Evolutionary conservation across 2,329 filamentous ascomycete species (phyloP).

Genomic region (Aspergillus unguis): DNA sequence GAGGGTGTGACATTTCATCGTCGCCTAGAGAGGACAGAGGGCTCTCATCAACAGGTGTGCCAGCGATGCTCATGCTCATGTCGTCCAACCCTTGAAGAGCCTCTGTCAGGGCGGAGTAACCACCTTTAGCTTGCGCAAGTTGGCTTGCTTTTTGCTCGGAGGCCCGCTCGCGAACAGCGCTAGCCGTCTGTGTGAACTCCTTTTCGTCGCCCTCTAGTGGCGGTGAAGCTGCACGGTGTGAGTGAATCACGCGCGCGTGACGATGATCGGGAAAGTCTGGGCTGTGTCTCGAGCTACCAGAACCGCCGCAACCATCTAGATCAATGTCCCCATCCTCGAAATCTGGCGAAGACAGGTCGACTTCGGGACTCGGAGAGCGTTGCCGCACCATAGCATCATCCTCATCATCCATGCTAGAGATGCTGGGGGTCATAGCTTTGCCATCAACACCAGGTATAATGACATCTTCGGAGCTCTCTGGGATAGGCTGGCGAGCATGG

Average conservation of each 20-base stretch:
- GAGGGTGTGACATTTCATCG: slow-evolving; percentile 29
- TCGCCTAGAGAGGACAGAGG: slow-evolving; percentile 30
- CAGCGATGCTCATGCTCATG: slow-evolving; percentile 26
- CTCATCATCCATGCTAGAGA: slow-evolving; percentile 71
- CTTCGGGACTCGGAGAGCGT: slow-evolving; percentile 76
- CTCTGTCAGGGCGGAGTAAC: slow-evolving; percentile 37
- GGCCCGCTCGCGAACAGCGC: slow-evolving; percentile 65
- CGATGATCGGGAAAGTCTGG: slow-evolving; percentile 52
- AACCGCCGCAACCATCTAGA: slow-evolving; percentile 55
- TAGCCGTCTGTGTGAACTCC: slow-evolving; percentile 94
- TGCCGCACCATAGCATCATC: slow-evolving; percentile 58
- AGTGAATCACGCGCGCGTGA: slow-evolving; percentile 59
- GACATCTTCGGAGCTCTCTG: slow-evolving; percentile 58
- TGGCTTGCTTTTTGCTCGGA: slow-evolving; percentile 36
- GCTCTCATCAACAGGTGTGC: slow-evolving; percentile 31
- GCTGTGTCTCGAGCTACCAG: slow-evolving; percentile 51
- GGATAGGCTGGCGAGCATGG: slow-evolving; percentile 77
- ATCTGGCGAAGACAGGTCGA: slow-evolving; percentile 83
- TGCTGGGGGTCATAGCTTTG: slow-evolving; percentile 75
- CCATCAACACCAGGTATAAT: slow-evolving; percentile 49
- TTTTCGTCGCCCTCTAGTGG: slow-evolving; percentile 91
- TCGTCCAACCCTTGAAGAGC: slow-evolving; percentile 42
- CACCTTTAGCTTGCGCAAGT: slow-evolving; percentile 26
- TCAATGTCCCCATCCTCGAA: slow-evolving; percentile 69
- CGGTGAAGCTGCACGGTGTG: slow-evolving; percentile 73